Conservation (phyloP, 2,329 filamentous ascomycete species). For the Claviceps quebecensis region DNA sequence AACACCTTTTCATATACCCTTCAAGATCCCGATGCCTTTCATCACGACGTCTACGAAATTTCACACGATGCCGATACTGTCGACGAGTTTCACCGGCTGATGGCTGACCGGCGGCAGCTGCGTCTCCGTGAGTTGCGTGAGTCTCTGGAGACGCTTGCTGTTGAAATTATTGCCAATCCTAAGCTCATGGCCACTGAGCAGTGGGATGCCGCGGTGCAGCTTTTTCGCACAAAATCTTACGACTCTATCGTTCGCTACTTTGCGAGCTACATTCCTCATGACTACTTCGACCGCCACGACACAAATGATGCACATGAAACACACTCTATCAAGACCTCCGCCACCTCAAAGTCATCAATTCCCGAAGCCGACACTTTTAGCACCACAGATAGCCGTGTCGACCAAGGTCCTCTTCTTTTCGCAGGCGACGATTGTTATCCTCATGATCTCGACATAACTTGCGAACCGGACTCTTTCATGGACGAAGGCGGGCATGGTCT, state of each 20-base stretch:
- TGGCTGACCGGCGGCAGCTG: conserved; percentile 38
- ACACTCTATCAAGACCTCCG: conserved; percentile 15
- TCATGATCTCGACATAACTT: conserved; percentile 25
- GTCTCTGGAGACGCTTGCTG: conserved; percentile 40
- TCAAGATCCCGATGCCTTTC: conserved; percentile 46
- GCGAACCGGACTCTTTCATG: conserved; percentile 26
- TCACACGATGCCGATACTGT: conserved; percentile 34
- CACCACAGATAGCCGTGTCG: conserved; percentile 26
- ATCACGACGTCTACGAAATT: conserved; percentile 47
- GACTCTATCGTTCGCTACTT: conserved; percentile 48
- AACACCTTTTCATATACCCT: conserved; percentile 43
- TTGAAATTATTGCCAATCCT: conserved; percentile 48
- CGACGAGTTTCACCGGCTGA: conserved; percentile 39
- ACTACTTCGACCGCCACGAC: conserved; percentile 29
- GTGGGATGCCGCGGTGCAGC: conserved; percentile 44
- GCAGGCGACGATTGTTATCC: conserved; percentile 26
- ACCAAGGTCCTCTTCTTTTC: conserved; percentile 21
- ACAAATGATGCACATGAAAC: conserved; percentile 15
- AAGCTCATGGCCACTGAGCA: conserved; percentile 43
- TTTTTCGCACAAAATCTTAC: conserved; percentile 44
- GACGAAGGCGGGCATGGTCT: conserved; percentile 9
- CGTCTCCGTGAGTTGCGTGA: conserved; percentile 41
- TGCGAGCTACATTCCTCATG: conserved; percentile 41
- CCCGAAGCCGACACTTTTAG: conserved; percentile 24
- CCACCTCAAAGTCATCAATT: conserved; percentile 23